Percentiles rank a stretch among this genome's conserved stretches.
Conservation (phyloP, 441 rosid species). For the Mallotus japonicus region DNA sequence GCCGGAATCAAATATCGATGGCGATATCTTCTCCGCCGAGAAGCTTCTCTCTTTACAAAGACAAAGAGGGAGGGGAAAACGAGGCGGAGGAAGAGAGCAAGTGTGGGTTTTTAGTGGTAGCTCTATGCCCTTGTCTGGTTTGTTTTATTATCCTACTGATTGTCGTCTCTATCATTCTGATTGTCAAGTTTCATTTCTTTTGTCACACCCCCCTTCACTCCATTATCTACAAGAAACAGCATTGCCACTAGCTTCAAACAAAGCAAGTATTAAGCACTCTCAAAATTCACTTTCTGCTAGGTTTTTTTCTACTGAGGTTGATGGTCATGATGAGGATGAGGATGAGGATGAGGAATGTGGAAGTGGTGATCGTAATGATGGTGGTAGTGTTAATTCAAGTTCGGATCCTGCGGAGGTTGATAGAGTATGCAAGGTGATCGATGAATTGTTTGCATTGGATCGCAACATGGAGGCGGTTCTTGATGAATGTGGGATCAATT, state of each 20-base stretch:
- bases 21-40: slow-evolving; percentile 35
- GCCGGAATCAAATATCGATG: slow-evolving; percentile 29
- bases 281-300: slow-evolving; percentile 21
- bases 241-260: slow-evolving; percentile 32
- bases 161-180: slow-evolving; percentile 42
- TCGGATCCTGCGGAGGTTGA: slow-evolving; percentile 53
- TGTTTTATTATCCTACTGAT: slow-evolving; percentile 52
- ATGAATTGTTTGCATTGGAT: slow-evolving; percentile 74
- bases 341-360: slow-evolving; percentile 3
- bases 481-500: slow-evolving; percentile 53
- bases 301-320: slow-evolving; percentile 36
- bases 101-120: slow-evolving; percentile 38
- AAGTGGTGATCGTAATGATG: slow-evolving; percentile 9
- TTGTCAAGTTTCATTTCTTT: slow-evolving; percentile 53
- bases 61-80: slow-evolving; percentile 32
- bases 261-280: background rate
- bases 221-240: slow-evolving; percentile 39
- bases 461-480: slow-evolving; percentile 88
- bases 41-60: slow-evolving; percentile 37
- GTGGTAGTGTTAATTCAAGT: slow-evolving; percentile 15
- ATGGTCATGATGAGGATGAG: slow-evolving; percentile 18
- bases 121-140: slow-evolving; percentile 56
- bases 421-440: slow-evolving; percentile 78
- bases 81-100: slow-evolving; percentile 32
- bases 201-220: slow-evolving; percentile 67